Evolutionary conservation across 2,329 filamentous ascomycete genomes (phyloP).

Genomic region (Trichoderma sp.): DNA sequence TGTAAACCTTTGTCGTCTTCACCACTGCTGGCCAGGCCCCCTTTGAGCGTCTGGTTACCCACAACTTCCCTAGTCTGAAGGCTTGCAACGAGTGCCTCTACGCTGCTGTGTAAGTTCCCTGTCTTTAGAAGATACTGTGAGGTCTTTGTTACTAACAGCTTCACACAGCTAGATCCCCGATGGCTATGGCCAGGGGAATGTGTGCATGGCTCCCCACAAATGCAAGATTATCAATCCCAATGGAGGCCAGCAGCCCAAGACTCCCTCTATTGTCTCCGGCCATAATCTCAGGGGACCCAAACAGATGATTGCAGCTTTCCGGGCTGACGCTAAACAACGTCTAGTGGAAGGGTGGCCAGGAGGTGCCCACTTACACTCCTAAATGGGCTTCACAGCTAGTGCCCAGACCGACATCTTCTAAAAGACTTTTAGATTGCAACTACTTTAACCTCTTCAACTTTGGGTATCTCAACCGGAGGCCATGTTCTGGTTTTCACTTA

Average conservation of each 20-base stretch:
- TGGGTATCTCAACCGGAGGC: neutral
- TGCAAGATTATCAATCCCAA: slow-evolving; percentile 5
- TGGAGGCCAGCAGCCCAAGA: slow-evolving; percentile 5
- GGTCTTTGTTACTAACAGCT: neutral
- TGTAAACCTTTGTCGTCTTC: slow-evolving; percentile 5
- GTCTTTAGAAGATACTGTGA: neutral
- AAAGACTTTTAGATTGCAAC: neutral
- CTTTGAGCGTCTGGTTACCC: slow-evolving; percentile 2
- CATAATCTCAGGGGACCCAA: neutral
- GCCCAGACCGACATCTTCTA: slow-evolving; percentile 11
- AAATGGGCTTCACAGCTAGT: slow-evolving; percentile 1
- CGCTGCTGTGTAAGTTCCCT: neutral
- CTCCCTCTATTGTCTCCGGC: neutral
- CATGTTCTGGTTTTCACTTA: neutral
- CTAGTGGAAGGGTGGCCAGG: neutral
- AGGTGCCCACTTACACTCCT: slow-evolving; percentile 3
- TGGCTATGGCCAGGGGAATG: neutral
- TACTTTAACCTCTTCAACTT: neutral
- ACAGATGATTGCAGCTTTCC: slow-evolving; percentile 14
- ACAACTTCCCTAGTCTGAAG: neutral
- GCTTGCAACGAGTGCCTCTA: slow-evolving; percentile 3
- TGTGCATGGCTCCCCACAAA: slow-evolving; percentile 7
- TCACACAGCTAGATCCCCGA: neutral
- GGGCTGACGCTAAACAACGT: neutral
- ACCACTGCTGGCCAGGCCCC: neutral